phyloP scores from a whole-genome alignment of 2,329 filamentous ascomycete genomes.

The Diaporthe sp. region DNA sequence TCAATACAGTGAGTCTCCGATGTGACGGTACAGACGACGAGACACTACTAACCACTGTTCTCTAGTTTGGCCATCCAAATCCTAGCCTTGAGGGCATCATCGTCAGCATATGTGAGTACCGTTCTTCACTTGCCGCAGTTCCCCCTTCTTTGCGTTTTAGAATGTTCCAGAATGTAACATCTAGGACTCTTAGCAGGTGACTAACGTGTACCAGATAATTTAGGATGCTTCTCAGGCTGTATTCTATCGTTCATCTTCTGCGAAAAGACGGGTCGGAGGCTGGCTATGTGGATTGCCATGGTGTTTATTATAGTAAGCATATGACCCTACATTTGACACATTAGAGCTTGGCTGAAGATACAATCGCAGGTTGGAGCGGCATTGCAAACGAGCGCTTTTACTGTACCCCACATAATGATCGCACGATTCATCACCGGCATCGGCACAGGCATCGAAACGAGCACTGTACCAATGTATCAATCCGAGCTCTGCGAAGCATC shows the following conservation, averaged over 20 bases:
- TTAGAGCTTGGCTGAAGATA: background rate
- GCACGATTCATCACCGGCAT: conserved; percentile 52
- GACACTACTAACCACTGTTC: background rate
- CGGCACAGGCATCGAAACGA: conserved; percentile 47
- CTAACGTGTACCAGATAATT: no score
- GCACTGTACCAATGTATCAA: conserved; percentile 56
- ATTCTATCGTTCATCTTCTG: conserved; percentile 43
- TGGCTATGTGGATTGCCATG: conserved; percentile 45
- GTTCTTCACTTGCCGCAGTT: no score
- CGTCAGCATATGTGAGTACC: conserved; percentile 55
- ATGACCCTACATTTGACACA: background rate
- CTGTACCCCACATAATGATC: conserved; percentile 55
- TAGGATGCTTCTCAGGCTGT: conserved; percentile 55
- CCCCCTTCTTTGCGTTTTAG: no score
- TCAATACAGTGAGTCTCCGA: conserved; percentile 43
- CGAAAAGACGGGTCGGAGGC: conserved; percentile 42
- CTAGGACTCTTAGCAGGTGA: no score
- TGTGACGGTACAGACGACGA: no score
- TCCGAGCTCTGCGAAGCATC: conserved; percentile 57
- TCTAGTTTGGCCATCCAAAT: conserved; percentile 50
- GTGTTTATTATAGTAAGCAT: conserved; percentile 43
- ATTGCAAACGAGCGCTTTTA: conserved; percentile 48
- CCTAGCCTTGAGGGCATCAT: conserved; percentile 55
- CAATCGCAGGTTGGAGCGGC: conserved; percentile 42
- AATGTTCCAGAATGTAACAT: no score